phyloP scores from a whole-genome alignment of 176 grass and related monocot genomes.

The Ananas comosus region DNA sequence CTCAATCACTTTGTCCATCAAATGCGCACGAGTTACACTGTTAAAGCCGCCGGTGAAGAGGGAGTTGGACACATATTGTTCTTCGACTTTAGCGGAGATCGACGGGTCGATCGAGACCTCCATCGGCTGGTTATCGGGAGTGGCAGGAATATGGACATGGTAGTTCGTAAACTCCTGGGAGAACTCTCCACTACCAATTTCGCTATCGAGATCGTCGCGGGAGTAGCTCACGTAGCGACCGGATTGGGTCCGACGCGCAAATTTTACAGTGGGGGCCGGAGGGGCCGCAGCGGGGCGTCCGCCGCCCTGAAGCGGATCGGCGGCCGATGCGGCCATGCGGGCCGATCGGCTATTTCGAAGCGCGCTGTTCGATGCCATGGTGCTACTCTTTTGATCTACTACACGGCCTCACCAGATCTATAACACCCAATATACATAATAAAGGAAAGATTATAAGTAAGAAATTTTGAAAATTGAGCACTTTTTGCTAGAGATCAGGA shows the following conservation, averaged over 20 bases:
- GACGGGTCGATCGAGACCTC: conserved; percentile 54
- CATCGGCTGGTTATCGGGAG: conserved; percentile 85
- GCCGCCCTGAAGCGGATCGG: background rate
- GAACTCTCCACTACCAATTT: conserved; percentile 32
- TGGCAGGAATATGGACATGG: conserved; percentile 73
- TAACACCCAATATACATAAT: background rate
- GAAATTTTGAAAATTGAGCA: background rate
- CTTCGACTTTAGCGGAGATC: conserved; percentile 84
- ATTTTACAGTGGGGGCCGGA: conserved; percentile 44
- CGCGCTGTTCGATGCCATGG: conserved; percentile 38
- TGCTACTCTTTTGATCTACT: background rate
- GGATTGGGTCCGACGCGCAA: conserved; percentile 60
- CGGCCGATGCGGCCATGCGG: conserved; percentile 5
- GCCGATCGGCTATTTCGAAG: conserved; percentile 22
- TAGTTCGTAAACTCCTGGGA: conserved; percentile 65
- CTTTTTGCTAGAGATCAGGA: background rate
- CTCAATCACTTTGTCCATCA: conserved; percentile 95
- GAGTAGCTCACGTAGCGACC: conserved; percentile 82
- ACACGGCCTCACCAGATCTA: conserved; percentile 16
- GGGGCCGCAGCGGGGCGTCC: conserved; percentile 3
- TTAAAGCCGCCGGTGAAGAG: conserved; percentile 95
- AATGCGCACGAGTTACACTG: conserved; percentile 74
- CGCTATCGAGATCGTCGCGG: conserved; percentile 71
- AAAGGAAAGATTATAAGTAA: background rate
- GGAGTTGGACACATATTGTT: conserved; percentile 89